Percentiles rank a stretch among this genome's conserved stretches.
Evolutionary conservation across 148 eudicot species (phyloP).

Genomic region (Camellia japonica): DNA sequence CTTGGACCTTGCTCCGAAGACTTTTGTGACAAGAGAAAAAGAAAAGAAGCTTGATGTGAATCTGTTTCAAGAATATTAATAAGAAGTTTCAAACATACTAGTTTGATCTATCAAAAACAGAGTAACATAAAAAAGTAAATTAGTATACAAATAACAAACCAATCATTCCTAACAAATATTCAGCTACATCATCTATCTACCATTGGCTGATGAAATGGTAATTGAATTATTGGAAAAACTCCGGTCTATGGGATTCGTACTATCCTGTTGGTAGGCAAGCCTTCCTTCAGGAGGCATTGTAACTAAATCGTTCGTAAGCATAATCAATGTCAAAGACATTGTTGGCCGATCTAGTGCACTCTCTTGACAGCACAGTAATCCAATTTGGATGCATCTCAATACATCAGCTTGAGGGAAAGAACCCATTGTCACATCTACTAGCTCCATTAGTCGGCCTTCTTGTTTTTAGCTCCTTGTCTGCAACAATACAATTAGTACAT

Average conservation of each 20-base stretch:
- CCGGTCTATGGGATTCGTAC: not conserved
- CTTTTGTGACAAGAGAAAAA: too few relatives aligned
- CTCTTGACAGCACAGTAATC: not conserved
- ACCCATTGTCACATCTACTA: not conserved
- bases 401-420: not conserved
- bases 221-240: not conserved
- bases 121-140: too few relatives aligned
- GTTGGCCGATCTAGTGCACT: not conserved
- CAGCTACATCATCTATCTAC: not conserved
- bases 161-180: not conserved
- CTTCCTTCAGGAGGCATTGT: not conserved
- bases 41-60: too few relatives aligned
- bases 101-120: too few relatives aligned
- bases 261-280: not conserved
- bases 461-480: conserved; percentile 3
- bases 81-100: too few relatives aligned
- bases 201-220: not conserved
- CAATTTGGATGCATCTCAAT: not conserved
- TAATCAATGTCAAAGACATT: not conserved
- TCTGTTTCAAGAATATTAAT: too few relatives aligned
- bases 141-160: not conserved
- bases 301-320: not conserved
- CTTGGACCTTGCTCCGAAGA: too few relatives aligned
- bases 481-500: not conserved
- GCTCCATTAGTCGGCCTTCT: conserved; percentile 4